Percentiles rank a stretch among this genome's conserved stretches.
Conservation (phyloP, 1,284 basidiomycete genomes). For the Erythrobasidium hasegawianum region DNA sequence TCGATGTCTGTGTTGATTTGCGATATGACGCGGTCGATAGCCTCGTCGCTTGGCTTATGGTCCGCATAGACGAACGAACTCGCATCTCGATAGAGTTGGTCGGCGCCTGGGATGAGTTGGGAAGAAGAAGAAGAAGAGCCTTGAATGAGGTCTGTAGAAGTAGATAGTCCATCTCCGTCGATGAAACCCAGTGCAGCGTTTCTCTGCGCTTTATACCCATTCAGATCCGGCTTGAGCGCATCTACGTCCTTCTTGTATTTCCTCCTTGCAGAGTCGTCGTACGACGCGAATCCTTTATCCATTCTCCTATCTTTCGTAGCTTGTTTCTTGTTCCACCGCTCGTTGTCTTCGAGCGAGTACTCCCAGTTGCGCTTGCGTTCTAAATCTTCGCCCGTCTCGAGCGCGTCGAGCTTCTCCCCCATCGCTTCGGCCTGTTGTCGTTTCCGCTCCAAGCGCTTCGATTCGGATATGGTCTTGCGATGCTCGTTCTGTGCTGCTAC, state of each 20-base stretch:
- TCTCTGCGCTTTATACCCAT: constrained; percentile 79
- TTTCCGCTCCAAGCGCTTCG: constrained; percentile 76
- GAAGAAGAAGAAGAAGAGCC: constrained; percentile 7
- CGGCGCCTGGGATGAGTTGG: constrained; percentile 51
- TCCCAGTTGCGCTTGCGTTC: constrained; percentile 83
- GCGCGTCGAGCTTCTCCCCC: constrained; percentile 78
- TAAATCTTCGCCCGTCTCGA: constrained; percentile 70
- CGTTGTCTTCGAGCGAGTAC: constrained; percentile 90
- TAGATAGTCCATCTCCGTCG: constrained; percentile 48
- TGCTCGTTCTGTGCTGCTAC: constrained; percentile 73
- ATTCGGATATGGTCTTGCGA: constrained; percentile 69
- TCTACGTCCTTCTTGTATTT: constrained; percentile 88
- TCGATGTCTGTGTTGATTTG: constrained; percentile 91
- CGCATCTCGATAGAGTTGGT: constrained; percentile 80
- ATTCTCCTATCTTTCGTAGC: constrained; percentile 68
- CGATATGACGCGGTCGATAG: constrained; percentile 82
- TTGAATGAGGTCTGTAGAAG: constrained; percentile 38
- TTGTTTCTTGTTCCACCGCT: constrained; percentile 85
- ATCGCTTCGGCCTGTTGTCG: constrained; percentile 82
- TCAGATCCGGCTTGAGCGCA: constrained; percentile 77
- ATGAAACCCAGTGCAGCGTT: constrained; percentile 66
- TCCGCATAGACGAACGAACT: constrained; percentile 71
- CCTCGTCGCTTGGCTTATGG: constrained; percentile 87
- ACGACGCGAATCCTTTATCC: constrained; percentile 81
- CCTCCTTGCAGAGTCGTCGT: constrained; percentile 78